Evolutionary conservation across 2,329 filamentous ascomycete species (phyloP), one percentile per base, ranked within the genome.

Genomic region (Colletotrichum costaricense): DNA sequence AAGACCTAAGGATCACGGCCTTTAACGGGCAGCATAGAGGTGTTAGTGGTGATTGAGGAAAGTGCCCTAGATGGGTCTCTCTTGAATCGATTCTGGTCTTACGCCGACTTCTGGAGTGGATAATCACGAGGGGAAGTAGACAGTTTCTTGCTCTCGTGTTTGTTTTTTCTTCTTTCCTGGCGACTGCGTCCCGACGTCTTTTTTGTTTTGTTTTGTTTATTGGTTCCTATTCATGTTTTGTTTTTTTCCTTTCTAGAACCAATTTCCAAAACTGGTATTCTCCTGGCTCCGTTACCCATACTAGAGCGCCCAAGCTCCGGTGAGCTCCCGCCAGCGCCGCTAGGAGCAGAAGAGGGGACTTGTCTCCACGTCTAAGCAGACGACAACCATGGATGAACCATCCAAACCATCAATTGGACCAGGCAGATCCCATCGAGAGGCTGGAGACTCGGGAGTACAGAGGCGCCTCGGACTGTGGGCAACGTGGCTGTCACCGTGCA

Each of bases 351-450:
- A 46, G 19, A 24, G 57, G 58, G 24, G 9, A 22, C 35, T 49
- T 49, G 42, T 49, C 54, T 38, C 19, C 60, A 35, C 28, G 42
- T 55, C n/a, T n/a, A 55, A 24, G 22, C 57, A 59, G 24, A 30
- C 59, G 42, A 30, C n/a, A 49, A 64, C 58, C 65, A 72, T 63
- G 69, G 66, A 69, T 68, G 42, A 69, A 59, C 64, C 69, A 68
- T 63, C 28, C 49, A 46, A 54, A 54, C 69, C 58, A 58, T 52
- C n/a, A 42, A 14, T 7, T 55, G 28, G 54, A 54, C 42, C 38
- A 24, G 62, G 35, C 35, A 35, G 30, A n/a, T 26, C 46, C 19
- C 38, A 42, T n/a, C 11, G 52, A 58, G 59, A 30, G 5, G 24
- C 22, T 26, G 30, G 59, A 49, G 3, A 19, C 22, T 26, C 19